phyloP scores from a whole-genome alignment of 2,329 filamentous ascomycete genomes.

The Huntiella bhutanensis region DNA sequence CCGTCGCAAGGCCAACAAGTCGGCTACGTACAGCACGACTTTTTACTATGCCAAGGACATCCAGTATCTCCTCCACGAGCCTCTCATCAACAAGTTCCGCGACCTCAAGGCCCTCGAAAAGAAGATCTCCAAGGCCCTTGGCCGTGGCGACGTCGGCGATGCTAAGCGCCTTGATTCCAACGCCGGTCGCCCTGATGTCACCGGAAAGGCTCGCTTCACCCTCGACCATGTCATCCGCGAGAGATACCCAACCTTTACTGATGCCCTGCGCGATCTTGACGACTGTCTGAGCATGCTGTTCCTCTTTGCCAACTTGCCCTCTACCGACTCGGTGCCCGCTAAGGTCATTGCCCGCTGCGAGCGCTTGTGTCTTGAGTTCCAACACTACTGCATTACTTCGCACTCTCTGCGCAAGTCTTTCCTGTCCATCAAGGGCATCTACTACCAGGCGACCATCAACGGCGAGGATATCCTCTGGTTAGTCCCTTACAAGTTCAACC shows the following conservation, averaged over 20 bases:
- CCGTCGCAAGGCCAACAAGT: conserved; percentile 92
- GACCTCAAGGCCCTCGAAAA: conserved; percentile 94
- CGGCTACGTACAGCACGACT: conserved; percentile 74
- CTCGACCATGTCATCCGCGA: conserved; percentile 96
- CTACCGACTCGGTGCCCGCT: conserved; percentile 69
- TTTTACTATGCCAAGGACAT: conserved; percentile 92
- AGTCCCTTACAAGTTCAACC: conserved; percentile 95
- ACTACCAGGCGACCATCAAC: conserved; percentile 95
- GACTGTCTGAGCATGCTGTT: conserved; percentile 95
- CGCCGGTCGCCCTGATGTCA: conserved; percentile 75
- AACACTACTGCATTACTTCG: conserved; percentile 90
- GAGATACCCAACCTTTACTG: conserved; percentile 90
- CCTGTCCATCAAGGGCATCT: conserved; percentile 96
- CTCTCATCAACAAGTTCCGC: conserved; percentile 80
- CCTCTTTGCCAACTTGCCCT: conserved; percentile 89
- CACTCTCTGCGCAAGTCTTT: conserved; percentile 90
- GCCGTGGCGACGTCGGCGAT: conserved; percentile 76
- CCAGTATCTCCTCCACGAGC: conserved; percentile 94
- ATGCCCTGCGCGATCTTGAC: conserved; percentile 84
- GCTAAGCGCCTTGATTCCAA: conserved; percentile 73
- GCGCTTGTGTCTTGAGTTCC: conserved; percentile 81
- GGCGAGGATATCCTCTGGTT: conserved; percentile 95
- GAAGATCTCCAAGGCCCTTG: conserved; percentile 87
- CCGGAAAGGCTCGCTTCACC: conserved; percentile 71
- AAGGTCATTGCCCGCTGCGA: conserved; percentile 95